A percentile compares a stretch with the other conserved stretches of the same genome.
Conservation (phyloP, 164 flowering plant species). For the Santalum album region DNA sequence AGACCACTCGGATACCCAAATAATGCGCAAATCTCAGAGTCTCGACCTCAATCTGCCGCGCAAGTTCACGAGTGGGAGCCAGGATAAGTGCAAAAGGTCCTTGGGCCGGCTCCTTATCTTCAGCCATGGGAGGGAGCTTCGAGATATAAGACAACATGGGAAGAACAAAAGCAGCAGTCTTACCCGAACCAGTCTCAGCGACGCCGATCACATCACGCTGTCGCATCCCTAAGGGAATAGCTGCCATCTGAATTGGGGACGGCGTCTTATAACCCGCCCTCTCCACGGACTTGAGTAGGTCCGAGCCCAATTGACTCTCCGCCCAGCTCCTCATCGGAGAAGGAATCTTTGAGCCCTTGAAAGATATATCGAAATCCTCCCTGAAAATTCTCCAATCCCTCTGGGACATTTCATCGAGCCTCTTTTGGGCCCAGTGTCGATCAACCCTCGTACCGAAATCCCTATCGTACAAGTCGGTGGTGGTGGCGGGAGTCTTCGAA, state of each 20-base stretch:
- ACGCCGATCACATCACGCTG: slow-evolving; percentile 89
- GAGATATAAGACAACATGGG: slow-evolving; percentile 83
- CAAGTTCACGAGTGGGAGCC: slow-evolving; percentile 94
- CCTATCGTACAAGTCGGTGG: slow-evolving; percentile 60
- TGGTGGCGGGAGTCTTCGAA: too few species aligned
- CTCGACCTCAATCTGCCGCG: slow-evolving; percentile 90
- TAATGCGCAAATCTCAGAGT: slow-evolving; percentile 77
- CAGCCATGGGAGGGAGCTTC: slow-evolving; percentile 65
- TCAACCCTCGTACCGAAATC: slow-evolving; percentile 76
- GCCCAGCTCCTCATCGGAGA: slow-evolving; percentile 79
- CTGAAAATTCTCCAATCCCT: slow-evolving; percentile 88
- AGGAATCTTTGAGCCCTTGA: slow-evolving; percentile 81
- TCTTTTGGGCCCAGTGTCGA: slow-evolving; percentile 81
- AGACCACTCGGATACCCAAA: slow-evolving; percentile 73
- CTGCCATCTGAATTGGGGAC: slow-evolving; percentile 90
- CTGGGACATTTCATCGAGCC: slow-evolving; percentile 82
- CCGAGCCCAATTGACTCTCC: slow-evolving; percentile 53
- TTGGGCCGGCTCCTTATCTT: slow-evolving; percentile 80
- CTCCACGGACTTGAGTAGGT: slow-evolving; percentile 70
- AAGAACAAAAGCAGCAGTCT: slow-evolving; percentile 89
- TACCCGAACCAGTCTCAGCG: slow-evolving; percentile 94
- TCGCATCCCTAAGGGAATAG: slow-evolving; percentile 79
- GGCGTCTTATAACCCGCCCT: slow-evolving; percentile 78
- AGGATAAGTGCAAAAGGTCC: slow-evolving; percentile 90
- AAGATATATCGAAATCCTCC: slow-evolving; percentile 79